phyloP scores from a whole-genome alignment of 805 yeast genomes.

The Komagataella ulmi region DNA sequence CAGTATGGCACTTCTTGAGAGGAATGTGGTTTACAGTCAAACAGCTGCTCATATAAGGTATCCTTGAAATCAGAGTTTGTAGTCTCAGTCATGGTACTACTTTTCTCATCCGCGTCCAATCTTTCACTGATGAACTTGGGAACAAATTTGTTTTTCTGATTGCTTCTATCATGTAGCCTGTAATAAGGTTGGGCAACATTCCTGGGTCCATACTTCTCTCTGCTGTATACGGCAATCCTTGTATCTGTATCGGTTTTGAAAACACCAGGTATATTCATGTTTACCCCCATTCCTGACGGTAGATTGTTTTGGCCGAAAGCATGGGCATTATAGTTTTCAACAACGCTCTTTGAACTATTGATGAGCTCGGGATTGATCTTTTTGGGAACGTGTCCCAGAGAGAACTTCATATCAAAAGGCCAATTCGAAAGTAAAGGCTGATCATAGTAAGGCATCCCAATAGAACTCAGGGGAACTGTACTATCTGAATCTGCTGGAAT shows the following conservation, averaged over 20 bases:
- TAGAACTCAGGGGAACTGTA: constrained; percentile 44
- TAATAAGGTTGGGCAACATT: constrained; percentile 32
- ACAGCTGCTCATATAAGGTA: constrained; percentile 8
- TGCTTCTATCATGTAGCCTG: constrained; percentile 18
- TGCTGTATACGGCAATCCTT: constrained; percentile 37
- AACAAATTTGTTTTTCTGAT: constrained; percentile 8
- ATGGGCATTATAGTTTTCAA: neutral
- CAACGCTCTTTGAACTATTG: constrained; percentile 16
- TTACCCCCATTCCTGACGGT: neutral
- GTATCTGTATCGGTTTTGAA: constrained; percentile 10
- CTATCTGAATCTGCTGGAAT: constrained; percentile 24
- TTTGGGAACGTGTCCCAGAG: constrained; percentile 43
- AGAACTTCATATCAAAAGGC: constrained; percentile 52
- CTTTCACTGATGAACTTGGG: constrained; percentile 56
- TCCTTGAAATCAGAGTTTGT: constrained; percentile 1
- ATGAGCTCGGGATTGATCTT: constrained; percentile 35
- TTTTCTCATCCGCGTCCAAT: constrained; percentile 15
- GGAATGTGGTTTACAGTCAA: constrained; percentile 15
- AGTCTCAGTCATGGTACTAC: constrained; percentile 3
- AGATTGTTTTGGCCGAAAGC: neutral
- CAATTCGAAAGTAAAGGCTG: constrained; percentile 70
- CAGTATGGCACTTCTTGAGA: constrained; percentile 53
- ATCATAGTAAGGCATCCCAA: constrained; percentile 83
- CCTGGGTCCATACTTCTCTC: constrained; percentile 41
- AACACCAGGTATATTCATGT: constrained; percentile 15